Evolutionary conservation across 2,329 filamentous ascomycete genomes (phyloP), one percentile per base, ranked within the genome.

Genomic region (Xylariaceae sp.): DNA sequence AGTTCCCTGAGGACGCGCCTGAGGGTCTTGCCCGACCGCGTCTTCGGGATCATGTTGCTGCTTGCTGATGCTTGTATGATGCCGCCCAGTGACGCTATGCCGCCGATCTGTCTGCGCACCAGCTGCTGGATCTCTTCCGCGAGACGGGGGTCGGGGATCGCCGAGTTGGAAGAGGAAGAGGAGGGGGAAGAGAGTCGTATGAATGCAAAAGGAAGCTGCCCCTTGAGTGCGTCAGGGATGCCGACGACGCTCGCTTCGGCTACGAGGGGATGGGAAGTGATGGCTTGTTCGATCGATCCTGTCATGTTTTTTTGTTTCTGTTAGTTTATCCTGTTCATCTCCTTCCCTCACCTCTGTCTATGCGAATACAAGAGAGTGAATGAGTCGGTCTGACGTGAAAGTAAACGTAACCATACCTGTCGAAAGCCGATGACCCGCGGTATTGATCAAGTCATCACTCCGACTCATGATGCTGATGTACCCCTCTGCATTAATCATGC

Each of bases 161-260:
- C 75, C 7, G 70, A 71, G 60, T 50, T 4, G 68, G 74, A n/a
- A n/a, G n/a, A n/a, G n/a, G n/a, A n/a, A n/a, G n/a, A n/a, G n/a
- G n/a, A n/a, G n/a, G n/a, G n/a, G n/a, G n/a, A n/a, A n/a, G n/a
- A n/a, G 13, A 73, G 64, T 0, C 73, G 83, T 51, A 95, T 72
- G 59, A 96, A 95, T 8, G 88, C 89, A 55, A 97, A 94, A 0
- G 90, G 89, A 5, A 95, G 74, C 53, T 94, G 88, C 13, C 89
- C 90, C 60, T 97, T 97, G 30, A 95, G 69, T 0, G 78, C 63
- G 56, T 96, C 89, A 0, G 89, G 88, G 40, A 95, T 83, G 29
- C 85, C 83, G 18, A 97, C 81, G 1, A 96, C 85, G 51, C 86
- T 88, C 38, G 83, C 85, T 68, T 96, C 89, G 19, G 83, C 84